These are phyloP conservation scores for Pouteria campechiana DNA, from an alignment of 179 eudicot species.

Conservation along the genomic window DNA sequence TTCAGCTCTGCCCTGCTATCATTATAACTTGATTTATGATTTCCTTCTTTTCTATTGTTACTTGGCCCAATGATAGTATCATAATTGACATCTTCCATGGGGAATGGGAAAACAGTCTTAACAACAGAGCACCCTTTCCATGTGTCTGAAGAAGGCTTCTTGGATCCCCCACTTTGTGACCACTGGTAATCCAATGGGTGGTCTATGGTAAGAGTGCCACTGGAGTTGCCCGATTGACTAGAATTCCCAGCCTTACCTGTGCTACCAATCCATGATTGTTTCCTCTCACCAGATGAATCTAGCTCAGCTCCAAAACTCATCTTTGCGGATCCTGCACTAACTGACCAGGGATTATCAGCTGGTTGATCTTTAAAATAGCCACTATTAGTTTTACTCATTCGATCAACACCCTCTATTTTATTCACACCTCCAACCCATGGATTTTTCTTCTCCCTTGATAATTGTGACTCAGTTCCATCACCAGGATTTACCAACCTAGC, in stretches of 20 bases:
- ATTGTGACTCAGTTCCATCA: slow-evolving; percentile 60
- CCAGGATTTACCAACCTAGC: too few relatives aligned
- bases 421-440: slow-evolving; percentile 33
- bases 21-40: slow-evolving; percentile 29
- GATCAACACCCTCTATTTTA: slow-evolving; percentile 24
- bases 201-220: slow-evolving; percentile 16
- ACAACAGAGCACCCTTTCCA: slow-evolving; percentile 61
- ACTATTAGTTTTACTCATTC: slow-evolving; percentile 4
- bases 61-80: slow-evolving; percentile 21
- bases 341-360: slow-evolving; percentile 24
- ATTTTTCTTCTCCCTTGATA: slow-evolving; percentile 42
- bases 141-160: slow-evolving; percentile 31
- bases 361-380: slow-evolving; percentile 19
- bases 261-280: slow-evolving; percentile 39
- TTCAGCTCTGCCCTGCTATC: slow-evolving; percentile 58
- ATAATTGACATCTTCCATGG: slow-evolving; percentile 34
- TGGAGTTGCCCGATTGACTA: slow-evolving; percentile 18
- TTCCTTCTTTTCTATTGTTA: slow-evolving; percentile 39
- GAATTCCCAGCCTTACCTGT: slow-evolving; percentile 36
- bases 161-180: slow-evolving; percentile 34
- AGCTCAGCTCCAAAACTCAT: slow-evolving; percentile 32
- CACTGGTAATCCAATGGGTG: slow-evolving; percentile 30
- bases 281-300: slow-evolving; percentile 28
- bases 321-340: slow-evolving; percentile 15
- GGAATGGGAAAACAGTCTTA: slow-evolving; percentile 73